A percentile compares a stretch with the other conserved stretches of the same genome.
Conservation (phyloP, 2,329 filamentous ascomycete genomes). For the Fusarium sp. region DNA sequence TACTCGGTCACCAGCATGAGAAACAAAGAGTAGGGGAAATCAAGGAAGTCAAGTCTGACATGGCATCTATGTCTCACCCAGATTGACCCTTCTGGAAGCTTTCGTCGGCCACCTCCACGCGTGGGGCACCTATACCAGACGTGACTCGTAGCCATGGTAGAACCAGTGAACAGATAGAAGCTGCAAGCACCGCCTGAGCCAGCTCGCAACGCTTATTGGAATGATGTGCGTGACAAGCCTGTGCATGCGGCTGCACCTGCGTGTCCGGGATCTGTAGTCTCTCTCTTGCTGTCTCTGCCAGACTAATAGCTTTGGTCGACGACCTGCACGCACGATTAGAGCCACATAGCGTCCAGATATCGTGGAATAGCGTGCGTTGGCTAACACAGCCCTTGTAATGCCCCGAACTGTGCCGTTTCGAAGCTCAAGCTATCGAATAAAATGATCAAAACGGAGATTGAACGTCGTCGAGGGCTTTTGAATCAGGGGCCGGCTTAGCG, state of each 20-base stretch:
- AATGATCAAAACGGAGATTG: conserved; percentile 17
- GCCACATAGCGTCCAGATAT: background rate
- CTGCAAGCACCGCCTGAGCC: background rate
- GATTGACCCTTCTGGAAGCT: conserved; percentile 40
- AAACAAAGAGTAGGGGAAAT: conserved; percentile 9
- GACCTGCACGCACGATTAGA: conserved; percentile 2
- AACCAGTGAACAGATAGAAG: background rate
- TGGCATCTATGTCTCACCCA: conserved; percentile 25
- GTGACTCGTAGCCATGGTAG: conserved; percentile 27
- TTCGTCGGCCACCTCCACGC: conserved; percentile 26
- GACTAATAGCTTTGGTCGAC: conserved; percentile 5
- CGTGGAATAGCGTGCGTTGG: background rate
- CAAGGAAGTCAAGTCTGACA: conserved; percentile 1
- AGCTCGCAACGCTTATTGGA: conserved; percentile 13
- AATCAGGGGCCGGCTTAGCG: conserved; percentile 36
- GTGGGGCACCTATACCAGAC: conserved; percentile 23
- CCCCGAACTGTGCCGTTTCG: background rate
- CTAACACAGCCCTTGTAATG: background rate
- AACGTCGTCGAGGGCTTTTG: conserved; percentile 18
- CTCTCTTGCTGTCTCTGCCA: conserved; percentile 7
- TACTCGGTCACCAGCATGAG: conserved; percentile 2
- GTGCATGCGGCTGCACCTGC: conserved; percentile 12
- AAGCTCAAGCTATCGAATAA: conserved; percentile 1
- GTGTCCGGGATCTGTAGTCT: background rate
- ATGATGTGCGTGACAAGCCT: conserved; percentile 29